These are phyloP conservation scores for Dujonia santamariae DNA, from an alignment of 1,139 yeast genomes.

Conservation along the genomic window DNA sequence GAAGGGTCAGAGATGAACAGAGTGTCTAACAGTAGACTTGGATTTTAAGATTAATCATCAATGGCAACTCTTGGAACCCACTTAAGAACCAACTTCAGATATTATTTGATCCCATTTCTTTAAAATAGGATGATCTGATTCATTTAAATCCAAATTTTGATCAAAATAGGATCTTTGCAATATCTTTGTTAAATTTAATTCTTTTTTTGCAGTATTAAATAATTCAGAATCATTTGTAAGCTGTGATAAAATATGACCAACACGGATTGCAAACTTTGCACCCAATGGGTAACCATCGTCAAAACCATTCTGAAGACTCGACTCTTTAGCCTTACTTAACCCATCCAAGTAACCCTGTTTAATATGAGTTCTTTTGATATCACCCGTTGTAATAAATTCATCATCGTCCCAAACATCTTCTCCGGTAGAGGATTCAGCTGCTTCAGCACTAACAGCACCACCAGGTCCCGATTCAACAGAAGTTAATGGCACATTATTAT, in stretches of 20 bases:
- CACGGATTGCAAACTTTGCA: slow-evolving; percentile 60
- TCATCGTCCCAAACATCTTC: slow-evolving; percentile 49
- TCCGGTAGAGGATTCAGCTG: no score
- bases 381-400: slow-evolving; percentile 23
- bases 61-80: no score
- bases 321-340: slow-evolving; percentile 64
- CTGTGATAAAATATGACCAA: slow-evolving; percentile 65
- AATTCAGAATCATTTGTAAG: slow-evolving; percentile 16
- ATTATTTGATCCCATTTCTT: slow-evolving; percentile 33
- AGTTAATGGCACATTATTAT: no score
- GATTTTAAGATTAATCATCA: no score
- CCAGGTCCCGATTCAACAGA: no score
- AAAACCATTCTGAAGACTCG: slow-evolving; percentile 73
- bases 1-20: no score
- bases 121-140: slow-evolving; percentile 22
- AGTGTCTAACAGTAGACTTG: no score
- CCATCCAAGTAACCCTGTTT: slow-evolving; percentile 90
- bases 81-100: no score
- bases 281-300: slow-evolving; percentile 79
- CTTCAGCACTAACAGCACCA: no score
- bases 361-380: slow-evolving; percentile 56
- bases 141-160: slow-evolving; percentile 38
- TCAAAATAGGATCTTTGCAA: slow-evolving; percentile 51
- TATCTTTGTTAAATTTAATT: slow-evolving; percentile 50
- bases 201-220: slow-evolving; percentile 40